Conservation (phyloP, 139 green algal genomes). For the Helicosporidium sp. region DNA sequence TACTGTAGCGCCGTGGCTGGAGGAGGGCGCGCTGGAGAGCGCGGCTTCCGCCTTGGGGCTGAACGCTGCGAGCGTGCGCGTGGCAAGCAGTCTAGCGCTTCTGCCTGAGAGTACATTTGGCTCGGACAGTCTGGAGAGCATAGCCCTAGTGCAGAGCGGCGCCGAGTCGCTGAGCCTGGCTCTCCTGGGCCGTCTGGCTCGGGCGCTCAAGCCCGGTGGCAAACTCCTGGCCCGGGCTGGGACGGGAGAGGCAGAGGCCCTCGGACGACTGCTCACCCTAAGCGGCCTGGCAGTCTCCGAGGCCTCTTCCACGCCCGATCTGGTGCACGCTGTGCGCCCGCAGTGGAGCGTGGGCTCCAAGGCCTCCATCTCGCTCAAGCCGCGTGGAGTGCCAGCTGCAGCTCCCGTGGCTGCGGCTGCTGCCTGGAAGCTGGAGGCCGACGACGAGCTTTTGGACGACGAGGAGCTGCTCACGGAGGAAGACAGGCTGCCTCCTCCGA, state of each 20-base stretch:
- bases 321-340: too few species aligned
- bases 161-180: too few species aligned
- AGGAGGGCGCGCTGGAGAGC: too few species aligned
- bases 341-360: slow-evolving; percentile 34
- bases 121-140: too few species aligned
- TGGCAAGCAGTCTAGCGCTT: too few species aligned
- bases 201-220: slow-evolving; percentile 13
- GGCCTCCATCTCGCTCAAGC: slow-evolving; percentile 29
- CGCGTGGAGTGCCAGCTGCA: slow-evolving; percentile 1
- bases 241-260: too few species aligned
- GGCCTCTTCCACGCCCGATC: slow-evolving; percentile 26
- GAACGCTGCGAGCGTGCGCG: too few species aligned
- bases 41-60: too few species aligned
- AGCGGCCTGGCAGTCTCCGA: background rate
- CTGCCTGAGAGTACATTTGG: too few species aligned
- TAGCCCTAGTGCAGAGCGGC: too few species aligned
- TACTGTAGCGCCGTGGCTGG: too few species aligned
- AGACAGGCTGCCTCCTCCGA: slow-evolving; percentile 37
- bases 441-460: slow-evolving; percentile 73
- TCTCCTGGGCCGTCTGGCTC: slow-evolving; percentile 7
- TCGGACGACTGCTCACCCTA: too few species aligned
- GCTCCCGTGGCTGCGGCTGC: slow-evolving; percentile 3
- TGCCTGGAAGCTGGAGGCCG: slow-evolving; percentile 4
- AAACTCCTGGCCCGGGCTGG: slow-evolving; percentile 13
- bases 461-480: slow-evolving; percentile 75